A percentile compares a stretch with the other conserved stretches of the same genome.
These are phyloP conservation scores for Irpex rosettiformis DNA, from an alignment of 1,284 basidiomycete species.

Conservation along the genomic window DNA sequence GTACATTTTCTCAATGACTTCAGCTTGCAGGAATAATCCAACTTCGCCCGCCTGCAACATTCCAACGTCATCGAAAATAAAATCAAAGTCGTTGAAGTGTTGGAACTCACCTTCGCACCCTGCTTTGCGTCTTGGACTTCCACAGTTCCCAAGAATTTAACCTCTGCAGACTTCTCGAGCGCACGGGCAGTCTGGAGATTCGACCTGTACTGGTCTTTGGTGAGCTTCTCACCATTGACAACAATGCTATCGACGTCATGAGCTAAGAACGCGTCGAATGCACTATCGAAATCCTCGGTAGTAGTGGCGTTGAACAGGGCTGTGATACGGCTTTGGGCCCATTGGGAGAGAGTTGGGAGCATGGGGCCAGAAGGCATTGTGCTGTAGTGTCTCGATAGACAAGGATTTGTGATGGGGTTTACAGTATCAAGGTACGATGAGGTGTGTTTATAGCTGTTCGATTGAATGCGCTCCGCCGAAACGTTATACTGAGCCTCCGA, in stretches of 20 bases:
- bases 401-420: neutral
- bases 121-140: conserved; percentile 17
- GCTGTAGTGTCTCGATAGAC: too few species aligned
- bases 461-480: too few species aligned
- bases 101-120: conserved; percentile 1
- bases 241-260: conserved; percentile 24
- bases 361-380: neutral
- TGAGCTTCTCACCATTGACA: conserved; percentile 31
- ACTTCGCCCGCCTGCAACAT: neutral
- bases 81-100: too few species aligned
- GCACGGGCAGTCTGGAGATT: conserved; percentile 20
- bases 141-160: conserved; percentile 21
- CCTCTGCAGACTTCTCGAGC: conserved; percentile 19
- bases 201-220: conserved; percentile 25
- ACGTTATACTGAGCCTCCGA: too few species aligned
- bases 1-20: conserved; percentile 17
- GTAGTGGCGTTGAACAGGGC: conserved; percentile 32
- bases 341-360: conserved; percentile 31
- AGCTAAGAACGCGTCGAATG: conserved; percentile 34
- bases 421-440: too few species aligned
- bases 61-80: too few species aligned
- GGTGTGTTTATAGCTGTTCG: too few species aligned
- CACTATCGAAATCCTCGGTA: conserved; percentile 24
- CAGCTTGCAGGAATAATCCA: neutral
- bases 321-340: conserved; percentile 30